Evolutionary conservation across 345 rosid genomes (phyloP), one percentile per base, ranked within the genome.

Genomic region (Melastoma malabathricum): DNA sequence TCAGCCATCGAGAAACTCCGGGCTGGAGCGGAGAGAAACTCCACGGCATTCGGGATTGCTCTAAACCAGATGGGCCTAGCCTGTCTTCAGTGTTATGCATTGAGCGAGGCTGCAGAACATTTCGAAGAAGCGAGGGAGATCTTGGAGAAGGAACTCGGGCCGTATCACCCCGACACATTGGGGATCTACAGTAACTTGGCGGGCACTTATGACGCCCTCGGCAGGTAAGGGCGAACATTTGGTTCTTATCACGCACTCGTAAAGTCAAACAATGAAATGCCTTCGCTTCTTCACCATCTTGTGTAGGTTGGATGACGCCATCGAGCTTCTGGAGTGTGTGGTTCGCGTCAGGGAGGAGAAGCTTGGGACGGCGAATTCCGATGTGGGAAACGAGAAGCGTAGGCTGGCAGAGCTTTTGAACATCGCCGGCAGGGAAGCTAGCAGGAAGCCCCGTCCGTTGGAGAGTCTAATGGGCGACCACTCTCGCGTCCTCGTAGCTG

Each of bases 151-250:
- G 98, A 84, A 68, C 79, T 68, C 41, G 96, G 98, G 45, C 87
- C 95, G 8, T 74, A 72, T 69, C 93, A 92, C 75, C 75, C 86
- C 0, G 96, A 92, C 43, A 92, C 98, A 0, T 68, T 87, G 43
- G 98, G 82, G 14, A 87, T 84, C 20, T 87, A 79, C 44, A 84
- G 89, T 82, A 87, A 92, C 60, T 81, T 92, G 5, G 96, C 98
- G 4, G 98, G 93, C 17, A 80, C 96, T 12, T 92, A 87, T 62
- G 98, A 92, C 59, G 96, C 98, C 50, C 77, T 92, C 87, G 98
- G 98, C 54, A 87, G 98, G 98, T 90, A 66, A 39, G 54, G 18
- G n/a, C 22, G 5, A 16, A 27, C 13, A 25, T 50, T 54, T 5
- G 27, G 31, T 18, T 27, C 43, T 16, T 20, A 48, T 18, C 18